phyloP scores from a whole-genome alignment of 2,329 filamentous ascomycete genomes.

The Alternaria panax region DNA sequence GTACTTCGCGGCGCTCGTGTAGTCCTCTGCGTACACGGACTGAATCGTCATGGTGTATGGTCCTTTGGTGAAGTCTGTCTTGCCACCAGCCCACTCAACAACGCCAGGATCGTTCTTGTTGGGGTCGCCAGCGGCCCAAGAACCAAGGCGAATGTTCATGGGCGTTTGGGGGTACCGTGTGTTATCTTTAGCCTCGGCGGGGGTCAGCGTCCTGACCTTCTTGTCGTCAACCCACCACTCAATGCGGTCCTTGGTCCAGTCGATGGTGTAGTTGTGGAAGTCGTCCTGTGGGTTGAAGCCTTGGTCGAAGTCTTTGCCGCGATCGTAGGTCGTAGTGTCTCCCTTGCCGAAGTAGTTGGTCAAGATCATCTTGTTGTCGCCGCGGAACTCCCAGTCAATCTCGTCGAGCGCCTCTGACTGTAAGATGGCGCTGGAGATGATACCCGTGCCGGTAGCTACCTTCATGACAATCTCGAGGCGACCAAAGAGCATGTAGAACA shows the following conservation, averaged over 20 bases:
- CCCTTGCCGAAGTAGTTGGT: constrained; percentile 65
- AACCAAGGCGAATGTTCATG: constrained; percentile 73
- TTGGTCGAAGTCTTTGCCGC: constrained; percentile 49
- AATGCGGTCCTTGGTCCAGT: constrained; percentile 71
- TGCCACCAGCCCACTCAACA: constrained; percentile 69
- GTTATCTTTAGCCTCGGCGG: constrained; percentile 65
- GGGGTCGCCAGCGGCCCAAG: constrained; percentile 68
- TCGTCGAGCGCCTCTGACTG: constrained; percentile 62
- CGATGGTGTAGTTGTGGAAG: constrained; percentile 58
- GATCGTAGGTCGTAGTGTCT: constrained; percentile 60
- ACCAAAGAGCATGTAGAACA: constrained; percentile 64
- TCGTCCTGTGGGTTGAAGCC: constrained; percentile 39
- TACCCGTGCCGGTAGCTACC: constrained; percentile 58
- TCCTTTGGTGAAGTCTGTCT: constrained; percentile 69
- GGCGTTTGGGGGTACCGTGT: constrained; percentile 75
- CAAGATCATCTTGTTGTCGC: constrained; percentile 52
- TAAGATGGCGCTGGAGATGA: constrained; percentile 60
- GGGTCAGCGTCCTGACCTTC: constrained; percentile 67
- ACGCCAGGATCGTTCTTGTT: constrained; percentile 48
- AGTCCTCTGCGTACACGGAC: constrained; percentile 63
- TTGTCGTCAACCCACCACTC: constrained; percentile 71
- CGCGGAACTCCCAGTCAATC: constrained; percentile 60
- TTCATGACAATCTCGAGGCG: constrained; percentile 58
- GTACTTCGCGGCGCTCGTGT: constrained; percentile 69
- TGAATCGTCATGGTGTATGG: constrained; percentile 80